Conservation (phyloP, 768 basidiomycete genomes). For the Dictyophora rubrovolvata region DNA sequence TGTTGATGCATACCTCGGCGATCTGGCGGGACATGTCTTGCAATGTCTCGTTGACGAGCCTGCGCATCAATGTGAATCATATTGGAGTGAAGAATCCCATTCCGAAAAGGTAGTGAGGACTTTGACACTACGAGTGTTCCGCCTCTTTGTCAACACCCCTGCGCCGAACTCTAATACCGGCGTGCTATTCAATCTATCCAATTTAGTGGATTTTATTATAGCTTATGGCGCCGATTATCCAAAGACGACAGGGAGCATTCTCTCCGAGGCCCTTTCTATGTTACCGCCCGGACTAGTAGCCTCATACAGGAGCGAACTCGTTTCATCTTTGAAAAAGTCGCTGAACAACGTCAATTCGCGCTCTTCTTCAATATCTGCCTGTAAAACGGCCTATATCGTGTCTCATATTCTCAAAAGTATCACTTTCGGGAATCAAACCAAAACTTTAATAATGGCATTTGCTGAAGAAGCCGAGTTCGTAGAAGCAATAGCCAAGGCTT, state of each 20-base stretch:
- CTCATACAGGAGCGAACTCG: background rate
- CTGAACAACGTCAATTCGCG: background rate
- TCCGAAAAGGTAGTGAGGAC: background rate
- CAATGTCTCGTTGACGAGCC: background rate
- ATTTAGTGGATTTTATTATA: conserved; percentile 2
- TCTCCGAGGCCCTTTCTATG: background rate
- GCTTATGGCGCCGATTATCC: background rate
- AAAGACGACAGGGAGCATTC: background rate
- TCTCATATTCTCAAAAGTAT: background rate
- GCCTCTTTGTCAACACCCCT: background rate
- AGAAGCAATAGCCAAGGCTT: background rate
- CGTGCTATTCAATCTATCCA: background rate
- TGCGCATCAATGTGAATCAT: background rate
- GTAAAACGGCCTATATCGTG: background rate
- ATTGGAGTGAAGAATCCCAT: background rate
- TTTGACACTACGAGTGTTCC: background rate
- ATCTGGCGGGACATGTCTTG: background rate
- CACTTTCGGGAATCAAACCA: background rate
- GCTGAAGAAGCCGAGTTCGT: background rate
- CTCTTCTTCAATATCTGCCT: background rate
- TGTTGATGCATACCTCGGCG: background rate
- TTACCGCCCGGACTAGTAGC: background rate
- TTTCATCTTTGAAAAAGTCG: background rate
- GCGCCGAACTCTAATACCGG: background rate
- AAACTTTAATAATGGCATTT: background rate